Percentiles rank a stretch among this genome's conserved stretches.
These are phyloP conservation scores for Curvularia lunata DNA, from an alignment of 2,329 filamentous ascomycete genomes.

Conservation along the genomic window DNA sequence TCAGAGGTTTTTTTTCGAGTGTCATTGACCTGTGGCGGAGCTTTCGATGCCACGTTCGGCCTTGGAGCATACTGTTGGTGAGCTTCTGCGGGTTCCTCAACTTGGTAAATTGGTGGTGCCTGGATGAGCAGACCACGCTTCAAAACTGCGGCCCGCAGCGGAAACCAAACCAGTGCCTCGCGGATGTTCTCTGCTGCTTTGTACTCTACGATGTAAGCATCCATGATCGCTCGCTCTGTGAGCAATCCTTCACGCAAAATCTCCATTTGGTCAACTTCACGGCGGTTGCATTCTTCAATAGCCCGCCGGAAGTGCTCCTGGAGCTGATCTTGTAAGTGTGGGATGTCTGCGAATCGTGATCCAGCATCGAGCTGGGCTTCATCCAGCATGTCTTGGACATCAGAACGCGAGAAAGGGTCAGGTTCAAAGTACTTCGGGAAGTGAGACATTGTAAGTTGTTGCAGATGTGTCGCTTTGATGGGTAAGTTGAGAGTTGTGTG, in stretches of 20 bases:
- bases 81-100: not conserved
- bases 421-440: not conserved
- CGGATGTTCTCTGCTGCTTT: slow-evolving; percentile 13
- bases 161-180: slow-evolving; percentile 15
- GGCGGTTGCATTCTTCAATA: slow-evolving; percentile 7
- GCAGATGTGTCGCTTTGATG: not conserved
- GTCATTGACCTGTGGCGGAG: not conserved
- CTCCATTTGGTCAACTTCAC: not conserved
- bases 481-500: not conserved
- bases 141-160: slow-evolving; percentile 9
- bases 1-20: not conserved
- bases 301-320: not conserved
- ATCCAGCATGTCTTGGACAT: slow-evolving; percentile 14
- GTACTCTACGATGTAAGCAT: slow-evolving; percentile 19
- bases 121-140: not conserved
- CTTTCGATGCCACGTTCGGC: not conserved
- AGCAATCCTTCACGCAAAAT: slow-evolving; percentile 9
- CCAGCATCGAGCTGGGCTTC: slow-evolving; percentile 4
- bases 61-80: not conserved
- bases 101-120: slow-evolving; percentile 14
- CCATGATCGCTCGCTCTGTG: slow-evolving; percentile 10
- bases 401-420: not conserved
- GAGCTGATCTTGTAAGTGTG: slow-evolving; percentile 9
- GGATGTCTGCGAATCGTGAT: slow-evolving; percentile 5
- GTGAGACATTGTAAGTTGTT: not conserved